Evolutionary conservation across 2,329 filamentous ascomycete genomes (phyloP), one percentile per base, ranked within the genome.

Genomic region (Penicillium sp.): DNA sequence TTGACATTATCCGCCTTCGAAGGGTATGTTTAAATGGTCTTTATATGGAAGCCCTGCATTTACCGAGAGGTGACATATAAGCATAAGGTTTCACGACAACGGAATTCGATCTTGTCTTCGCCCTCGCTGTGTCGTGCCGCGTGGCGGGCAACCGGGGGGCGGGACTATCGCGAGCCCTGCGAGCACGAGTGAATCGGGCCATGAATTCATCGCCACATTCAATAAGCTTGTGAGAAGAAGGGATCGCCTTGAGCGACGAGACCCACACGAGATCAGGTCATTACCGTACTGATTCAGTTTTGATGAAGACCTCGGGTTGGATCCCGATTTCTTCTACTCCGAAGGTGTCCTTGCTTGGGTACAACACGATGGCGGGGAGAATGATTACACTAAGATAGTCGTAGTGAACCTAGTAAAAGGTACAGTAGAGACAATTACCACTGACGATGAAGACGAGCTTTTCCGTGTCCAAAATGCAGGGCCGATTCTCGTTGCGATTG

Each of bases 71-170:
- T 48, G 31, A 48, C 15, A 17, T 34, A 17, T 7, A 5, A 12
- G 43, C 41, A n/a, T 31, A 51, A 75, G 73, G 74, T 77, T 51
- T 76, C 73, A 11, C 71, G 60, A 60, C 64, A 60, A 55, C 77
- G 75, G 75, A 54, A 63, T 8, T 43, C 58, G 17, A 17, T 75
- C n/a, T 59, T 76, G 12, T 71, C 71, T 14, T 73, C 69, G 0
- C 54, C 60, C 5, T 22, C 53, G 2, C 58, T 71, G 28, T 68
- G 67, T 41, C 47, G 54, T 34, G 43, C 61, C 25, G 57, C 66
- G 14, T 58, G 70, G 28, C 62, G 54, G 57, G 55, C 47, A 66
- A 67, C 34, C 43, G 43, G 34, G 57, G 67, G 41, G 34, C 48
- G 12, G 49, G 1, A 6, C 28, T 31, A 31, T 8, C 28, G 1